Base-by-base conservation (phyloP, 2,329 filamentous ascomycete genomes). In the Sarocladium oryzae region DNA sequence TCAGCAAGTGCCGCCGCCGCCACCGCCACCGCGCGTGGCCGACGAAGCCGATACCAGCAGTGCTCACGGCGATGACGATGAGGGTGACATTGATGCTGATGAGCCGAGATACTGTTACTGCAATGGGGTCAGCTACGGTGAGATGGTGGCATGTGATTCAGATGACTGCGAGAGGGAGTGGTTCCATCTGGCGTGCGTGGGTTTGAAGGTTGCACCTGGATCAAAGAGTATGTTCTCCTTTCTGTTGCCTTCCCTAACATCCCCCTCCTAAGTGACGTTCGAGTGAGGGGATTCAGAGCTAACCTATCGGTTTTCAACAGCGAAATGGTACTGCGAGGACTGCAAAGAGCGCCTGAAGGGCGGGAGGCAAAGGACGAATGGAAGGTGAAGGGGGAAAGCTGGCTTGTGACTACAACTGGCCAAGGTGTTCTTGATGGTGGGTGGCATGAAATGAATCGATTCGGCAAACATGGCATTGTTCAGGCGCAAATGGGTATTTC, bases 151-250 rank as follows among this genome's bases (percentile, higher is more conserved):
- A 2, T 91, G 87, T 62, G 88, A 91, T 63, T 82, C 82, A 7
- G 79, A 85, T 53, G 79, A 81, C 46, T 91, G 88, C 67, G 77
- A 81, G 57, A 77, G 81, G 55, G 87, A 91, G 67, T 91, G 88
- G 88, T 92, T 91, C 71, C 88, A 91, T 73, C 69, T 93, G 48
- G 85, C 84, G 48, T 93, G 88, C 65, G 88, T 89, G 26, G 88
- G 88, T 23, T 68, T 93, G 60, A 86, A 85, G 59, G 86, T 86
- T 53, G 86, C 88, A 50, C 88, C 88, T n/a, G 84, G 80, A 53
- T 82, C 82, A 56, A 89, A 85, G 67, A 80, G 85, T 88, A 69
- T 74, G 83, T 79, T 56, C 33, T 40, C 36, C 51, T 41, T 52
- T 23, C 46, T 24, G n/a, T n/a, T n/a, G n/a, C n/a, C n/a, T n/a